Base-by-base conservation (phyloP, 768 basidiomycete genomes). In the Tulasnella calospora region DNA sequence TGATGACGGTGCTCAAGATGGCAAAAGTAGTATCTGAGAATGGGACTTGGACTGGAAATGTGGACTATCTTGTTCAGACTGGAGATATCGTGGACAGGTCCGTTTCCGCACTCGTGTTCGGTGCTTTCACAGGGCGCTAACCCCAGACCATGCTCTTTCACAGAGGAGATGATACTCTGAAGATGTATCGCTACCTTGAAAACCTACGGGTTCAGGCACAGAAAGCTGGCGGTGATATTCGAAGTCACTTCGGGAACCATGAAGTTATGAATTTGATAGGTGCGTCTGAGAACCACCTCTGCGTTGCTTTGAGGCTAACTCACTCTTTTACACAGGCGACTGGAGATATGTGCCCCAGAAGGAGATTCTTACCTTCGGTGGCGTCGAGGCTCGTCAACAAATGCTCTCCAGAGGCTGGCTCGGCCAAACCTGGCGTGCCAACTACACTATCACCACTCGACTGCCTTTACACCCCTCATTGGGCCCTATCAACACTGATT, bases 51-150 rank as follows among this genome's bases (percentile, higher is more conserved):
- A 89, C 90, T 3, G 95, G 93, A 6, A 86, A 92, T 38, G 89
- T 92, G 0, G 93, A 95, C 82, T 90, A 92, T 70, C 91, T 98
- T 78, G 95, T 98, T 23, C 97, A 99, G 86, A 98, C 96, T 0
- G 96, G 96, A 3, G 96, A 98, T 84, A 96, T 98, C 41, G 93
- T 98, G 76, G 96, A 98, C 85, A 86, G 96, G 95, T 92, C 79
- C 67, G 87, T 82, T 5, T 19, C 19, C 15, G 74, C 81, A 0
- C 71, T 77, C 74, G 79, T 79, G 23, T 10, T 79, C 46, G 79
- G 81, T 47, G 81, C 33, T 27, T 35, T 44, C 19, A 23, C 46
- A 4, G 5, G 30, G 19, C 21, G 46, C 81, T 82, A 38, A 78
- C n/a, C 35, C 4, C 70, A 23, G 36, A 33, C 44, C 23, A 30